Conservation (phyloP, 2,329 filamentous ascomycete species). For the Thermothelomyces thermophilus region DNA sequence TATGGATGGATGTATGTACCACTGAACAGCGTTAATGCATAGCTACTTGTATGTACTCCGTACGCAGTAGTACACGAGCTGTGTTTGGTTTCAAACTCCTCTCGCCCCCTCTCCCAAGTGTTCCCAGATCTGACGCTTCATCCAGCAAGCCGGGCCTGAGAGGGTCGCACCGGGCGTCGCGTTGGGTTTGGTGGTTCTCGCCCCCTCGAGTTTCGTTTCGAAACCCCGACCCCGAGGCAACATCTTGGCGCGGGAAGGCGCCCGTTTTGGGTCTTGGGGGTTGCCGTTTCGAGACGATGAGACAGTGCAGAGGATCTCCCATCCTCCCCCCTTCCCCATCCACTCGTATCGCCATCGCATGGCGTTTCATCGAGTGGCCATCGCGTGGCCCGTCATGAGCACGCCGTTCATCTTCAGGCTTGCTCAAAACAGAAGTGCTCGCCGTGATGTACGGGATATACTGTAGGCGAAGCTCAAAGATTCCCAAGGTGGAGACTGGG, state of each 20-base stretch:
- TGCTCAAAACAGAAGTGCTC: not conserved
- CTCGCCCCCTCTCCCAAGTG: too few relatives aligned
- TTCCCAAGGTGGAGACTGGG: not conserved
- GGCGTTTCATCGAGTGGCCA: not conserved
- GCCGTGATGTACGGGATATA: too few relatives aligned
- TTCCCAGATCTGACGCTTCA: not conserved
- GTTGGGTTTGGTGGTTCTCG: not conserved
- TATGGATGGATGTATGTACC: too few relatives aligned
- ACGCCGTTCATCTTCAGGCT: not conserved
- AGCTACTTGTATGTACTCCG: too few relatives aligned
- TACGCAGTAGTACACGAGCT: too few relatives aligned
- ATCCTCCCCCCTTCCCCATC: too few relatives aligned
- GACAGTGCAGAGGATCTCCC: not conserved
- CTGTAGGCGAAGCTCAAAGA: too few relatives aligned
- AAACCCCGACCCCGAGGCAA: not conserved
- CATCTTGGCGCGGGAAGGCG: not conserved
- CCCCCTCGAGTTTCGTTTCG: slow-evolving; percentile 20
- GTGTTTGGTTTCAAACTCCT: too few relatives aligned
- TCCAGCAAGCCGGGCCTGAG: not conserved
- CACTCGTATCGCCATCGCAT: not conserved
- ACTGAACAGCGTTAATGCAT: too few relatives aligned
- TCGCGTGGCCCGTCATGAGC: not conserved
- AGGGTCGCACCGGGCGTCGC: not conserved
- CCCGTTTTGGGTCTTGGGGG: not conserved
- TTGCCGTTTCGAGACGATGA: not conserved